Base-by-base conservation (phyloP, 805 yeast genomes). In the Candida boidinii region DNA sequence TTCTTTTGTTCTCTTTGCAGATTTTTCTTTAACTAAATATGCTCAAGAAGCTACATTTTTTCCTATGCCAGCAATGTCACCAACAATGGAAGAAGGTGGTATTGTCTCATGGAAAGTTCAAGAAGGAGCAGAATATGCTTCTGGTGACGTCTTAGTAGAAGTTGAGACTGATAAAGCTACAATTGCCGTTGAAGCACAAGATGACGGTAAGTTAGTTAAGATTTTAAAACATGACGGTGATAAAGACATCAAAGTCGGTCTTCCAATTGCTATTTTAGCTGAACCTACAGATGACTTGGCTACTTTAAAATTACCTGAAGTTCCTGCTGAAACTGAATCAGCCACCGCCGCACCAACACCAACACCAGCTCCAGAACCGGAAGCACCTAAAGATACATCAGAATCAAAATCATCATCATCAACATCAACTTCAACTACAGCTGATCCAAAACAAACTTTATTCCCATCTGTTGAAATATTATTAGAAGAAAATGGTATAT, bases 61-160 rank as follows among this genome's bases (percentile, higher is more conserved):
- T 62, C 77, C 68, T 34, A 90, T 90, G 97, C 98, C 98, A 4
- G 96, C 98, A 17, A 85, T 90, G 96, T 88, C 96, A 5, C 98
- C 98, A 27, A 90, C 98, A 6, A 90, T 90, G 98, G 86, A 87
- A 20, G 84, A 79, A 53, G 98, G 98, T 26, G 96, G 95, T 5
- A 72, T 90, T 42, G 84, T 86, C 10, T 68, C 76, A 34, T 90
- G 98, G 98, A 83, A 85, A 54, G 67, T 78, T 49, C 78, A 87
- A 55, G 79, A 70, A 31, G 85, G 85, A 19, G 92, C 84, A 4
- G 35, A 66, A 4, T 90, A 81, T 58, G 51, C 64, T 21, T 71
- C 94, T 7, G 98, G 98, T 16, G 97, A 92, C 45, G 81, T 78
- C 4, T 54, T 83, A 23, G 53, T 83, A 26, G 92, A 82, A 48